Conservation (phyloP, 169 alveolate species). For the Perkinsus olseni region DNA sequence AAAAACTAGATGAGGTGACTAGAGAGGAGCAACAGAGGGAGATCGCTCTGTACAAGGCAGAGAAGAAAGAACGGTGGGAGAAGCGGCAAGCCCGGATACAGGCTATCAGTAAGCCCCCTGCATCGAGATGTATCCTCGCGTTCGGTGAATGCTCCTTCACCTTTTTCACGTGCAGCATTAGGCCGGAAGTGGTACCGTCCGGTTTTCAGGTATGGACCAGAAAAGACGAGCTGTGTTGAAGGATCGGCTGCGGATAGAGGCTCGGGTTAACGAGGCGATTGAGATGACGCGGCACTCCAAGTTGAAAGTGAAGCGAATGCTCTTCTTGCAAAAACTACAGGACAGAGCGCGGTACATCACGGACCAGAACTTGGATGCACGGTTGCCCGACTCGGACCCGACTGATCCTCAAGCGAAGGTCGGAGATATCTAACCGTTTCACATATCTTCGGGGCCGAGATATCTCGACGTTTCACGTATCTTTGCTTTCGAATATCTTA, state of each 20-base stretch:
- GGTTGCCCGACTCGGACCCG: background rate
- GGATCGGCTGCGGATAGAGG: background rate
- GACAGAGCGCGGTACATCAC: background rate
- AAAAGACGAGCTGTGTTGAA: background rate
- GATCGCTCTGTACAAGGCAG: background rate
- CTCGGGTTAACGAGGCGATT: background rate
- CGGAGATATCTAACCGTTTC: background rate
- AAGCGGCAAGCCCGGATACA: background rate
- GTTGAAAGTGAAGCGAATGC: background rate
- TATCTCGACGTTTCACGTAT: too few species aligned
- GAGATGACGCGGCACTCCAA: background rate
- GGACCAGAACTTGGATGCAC: background rate
- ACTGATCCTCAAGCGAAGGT: background rate
- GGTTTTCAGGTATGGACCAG: constrained; percentile 4
- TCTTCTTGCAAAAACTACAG: background rate
- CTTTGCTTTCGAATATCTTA: too few species aligned
- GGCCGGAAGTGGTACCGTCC: too few species aligned
- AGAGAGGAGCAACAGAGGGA: background rate
- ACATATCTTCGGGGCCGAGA: too few species aligned
- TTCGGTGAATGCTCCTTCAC: too few species aligned
- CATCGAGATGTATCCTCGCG: too few species aligned
- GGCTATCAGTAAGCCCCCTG: background rate
- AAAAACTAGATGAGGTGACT: constrained; percentile 4
- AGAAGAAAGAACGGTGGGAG: background rate
- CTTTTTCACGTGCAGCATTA: too few species aligned